Base-by-base conservation (phyloP, 495 filamentous ascomycete genomes). In the Aspergillus saccharolyticus region DNA sequence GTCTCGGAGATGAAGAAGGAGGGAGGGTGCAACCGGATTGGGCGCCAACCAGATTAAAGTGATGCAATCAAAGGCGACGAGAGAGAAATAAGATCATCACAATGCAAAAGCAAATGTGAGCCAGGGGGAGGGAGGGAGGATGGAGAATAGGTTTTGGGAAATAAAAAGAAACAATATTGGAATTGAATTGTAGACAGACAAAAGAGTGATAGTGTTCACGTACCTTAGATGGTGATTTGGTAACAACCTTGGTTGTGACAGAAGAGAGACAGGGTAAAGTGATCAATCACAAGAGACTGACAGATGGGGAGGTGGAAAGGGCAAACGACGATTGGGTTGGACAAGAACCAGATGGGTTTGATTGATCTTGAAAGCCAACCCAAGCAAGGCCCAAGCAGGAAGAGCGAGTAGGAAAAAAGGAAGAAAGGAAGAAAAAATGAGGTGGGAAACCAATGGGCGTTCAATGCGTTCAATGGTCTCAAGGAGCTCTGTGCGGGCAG, bases 141-240 rank as follows among this genome's bases (percentile, higher is more conserved):
- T 56, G 56, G 44, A 59, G 55, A 39, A 39, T 39, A 4, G 25
- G 25, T n/a, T n/a, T n/a, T n/a, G n/a, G n/a, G n/a, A n/a, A n/a
- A n/a, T n/a, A n/a, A n/a, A n/a, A n/a, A n/a, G n/a, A n/a, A n/a
- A n/a, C n/a, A n/a, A n/a, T n/a, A n/a, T n/a, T n/a, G 25, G 25
- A 4, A 28, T 28, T 28, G 25, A 28, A 28, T 9, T 28, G 25
- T 28, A 4, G 3, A 9, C 4, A 4, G 3, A 9, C 4, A 28
- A 28, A 53, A 51, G 52, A 50, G 52, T 43, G 50, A 21, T 19
- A 51, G 57, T 44, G 24, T 55, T 42, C 33, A 66, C 64, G 54
- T 66, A 66, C 64, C 64, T 66, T 42, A 60, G 55, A 57, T 57
- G 54, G 44, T 65, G 62, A 67, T 67, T 67, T 58, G 65, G 59